Base-by-base conservation (phyloP, 352 stramenopile genomes). In the Phytophthora pseudosyringae region DNA sequence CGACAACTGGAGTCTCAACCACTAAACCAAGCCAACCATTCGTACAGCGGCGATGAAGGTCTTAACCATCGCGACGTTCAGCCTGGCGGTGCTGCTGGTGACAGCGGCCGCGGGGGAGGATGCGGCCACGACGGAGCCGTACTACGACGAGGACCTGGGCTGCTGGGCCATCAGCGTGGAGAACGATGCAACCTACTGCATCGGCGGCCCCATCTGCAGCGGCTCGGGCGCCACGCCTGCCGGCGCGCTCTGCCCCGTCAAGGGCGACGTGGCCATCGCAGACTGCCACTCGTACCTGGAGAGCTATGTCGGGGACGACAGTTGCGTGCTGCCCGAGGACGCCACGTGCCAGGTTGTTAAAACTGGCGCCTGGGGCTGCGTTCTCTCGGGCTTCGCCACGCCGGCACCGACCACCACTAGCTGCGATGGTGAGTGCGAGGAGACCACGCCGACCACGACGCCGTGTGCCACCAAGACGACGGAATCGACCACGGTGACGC, bases 331-430 rank as follows among this genome's bases (percentile, higher is more conserved):
- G 4, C 78, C 78, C 11, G 71, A 77, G 15, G 76, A 90, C 35
- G 72, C 81, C 5, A 67, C 69, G 12, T 90, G 79, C 48, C 38
- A 76, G 40, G 81, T 76, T 49, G 85, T 89, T 63, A 77, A 83
- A 55, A 86, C 75, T 2, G 80, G 82, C 13, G 80, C 75, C 1
- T 88, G 76, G 78, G 80, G 78, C 8, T 89, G 82, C 40, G 78
- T 86, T 29, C 50, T 74, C 15, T 80, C 69, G 40, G 46, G 45
- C 16, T 48, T 54, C 4, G 21, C 60, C 26, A 78, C 69, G 8
- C 70, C 76, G 15, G 67, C 67, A 5, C 58, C 73, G 4, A 73
- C 54, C 13, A 40, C 16, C 10, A 40, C 16, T 4, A 64, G 36
- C 3, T 69, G 47, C 16, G 28, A 40, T 25, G 43, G 57, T 11